Conservation (phyloP, 805 yeast genomes). For the Candida awuae region DNA sequence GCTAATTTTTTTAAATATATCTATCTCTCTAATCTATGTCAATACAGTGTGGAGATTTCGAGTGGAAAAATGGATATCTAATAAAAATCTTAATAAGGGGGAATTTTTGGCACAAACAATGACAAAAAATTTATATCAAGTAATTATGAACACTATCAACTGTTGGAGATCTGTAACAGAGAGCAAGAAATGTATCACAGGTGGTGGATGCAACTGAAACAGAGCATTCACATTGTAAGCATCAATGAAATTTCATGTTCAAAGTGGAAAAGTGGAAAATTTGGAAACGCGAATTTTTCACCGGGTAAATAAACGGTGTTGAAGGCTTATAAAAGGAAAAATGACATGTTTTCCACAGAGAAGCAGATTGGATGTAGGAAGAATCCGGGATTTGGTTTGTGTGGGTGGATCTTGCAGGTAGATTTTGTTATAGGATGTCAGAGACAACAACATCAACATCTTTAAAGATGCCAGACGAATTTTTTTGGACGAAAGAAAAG, state of each 20-base stretch:
- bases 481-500: constrained; percentile 73
- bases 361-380: not conserved
- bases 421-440: constrained; percentile 6
- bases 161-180: too few species aligned
- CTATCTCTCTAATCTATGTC: too few species aligned
- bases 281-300: not conserved
- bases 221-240: too few species aligned
- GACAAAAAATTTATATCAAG: too few species aligned
- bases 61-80: constrained; percentile 1
- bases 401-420: too few species aligned
- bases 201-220: too few species aligned
- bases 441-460: constrained; percentile 6
- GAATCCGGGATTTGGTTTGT: too few species aligned
- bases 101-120: too few species aligned
- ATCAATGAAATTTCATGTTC: too few species aligned
- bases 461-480: constrained; percentile 36
- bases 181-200: too few species aligned
- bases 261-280: not conserved
- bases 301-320: not conserved
- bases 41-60: not conserved
- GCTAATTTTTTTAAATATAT: too few species aligned
- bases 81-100: not conserved
- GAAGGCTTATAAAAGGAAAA: not conserved
- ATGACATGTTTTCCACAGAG: not conserved
- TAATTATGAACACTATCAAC: too few species aligned